Evolutionary conservation across 2,329 filamentous ascomycete species (phyloP).

Genomic region (Sporothrix curviconia): DNA sequence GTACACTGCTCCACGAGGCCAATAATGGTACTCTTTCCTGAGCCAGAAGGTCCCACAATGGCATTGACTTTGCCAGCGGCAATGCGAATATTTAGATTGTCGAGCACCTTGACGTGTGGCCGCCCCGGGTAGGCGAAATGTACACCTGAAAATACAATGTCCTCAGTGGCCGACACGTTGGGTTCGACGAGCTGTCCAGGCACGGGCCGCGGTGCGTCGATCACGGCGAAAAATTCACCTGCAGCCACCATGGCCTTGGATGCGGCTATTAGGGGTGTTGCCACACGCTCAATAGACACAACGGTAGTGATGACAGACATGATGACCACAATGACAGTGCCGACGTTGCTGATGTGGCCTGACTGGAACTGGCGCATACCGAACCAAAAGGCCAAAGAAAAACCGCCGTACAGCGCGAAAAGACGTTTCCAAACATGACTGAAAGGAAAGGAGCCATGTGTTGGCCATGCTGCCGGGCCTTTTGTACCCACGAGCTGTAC

Average conservation of each 20-base stretch:
- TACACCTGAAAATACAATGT: constrained; percentile 58
- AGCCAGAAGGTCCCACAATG: constrained; percentile 66
- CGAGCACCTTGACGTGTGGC: constrained; percentile 56
- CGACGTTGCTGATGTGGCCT: constrained; percentile 41
- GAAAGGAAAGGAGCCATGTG: constrained; percentile 45
- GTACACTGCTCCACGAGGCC: constrained; percentile 61
- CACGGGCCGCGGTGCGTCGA: constrained; percentile 39
- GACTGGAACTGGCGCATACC: constrained; percentile 46
- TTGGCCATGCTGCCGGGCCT: constrained; percentile 44
- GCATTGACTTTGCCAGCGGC: constrained; percentile 62
- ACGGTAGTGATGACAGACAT: constrained; percentile 54
- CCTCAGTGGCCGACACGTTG: constrained; percentile 41
- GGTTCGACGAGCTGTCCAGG: constrained; percentile 38
- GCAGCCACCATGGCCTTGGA: constrained; percentile 52
- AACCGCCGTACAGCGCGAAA: constrained; percentile 48
- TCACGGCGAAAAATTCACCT: constrained; percentile 51
- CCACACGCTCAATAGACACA: constrained; percentile 50
- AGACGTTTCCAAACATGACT: constrained; percentile 48
- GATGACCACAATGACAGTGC: constrained; percentile 50
- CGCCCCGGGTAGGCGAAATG: constrained; percentile 68
- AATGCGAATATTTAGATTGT: constrained; percentile 52
- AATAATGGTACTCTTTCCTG: constrained; percentile 68
- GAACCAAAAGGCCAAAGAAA: constrained; percentile 57
- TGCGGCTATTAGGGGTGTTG: constrained; percentile 52
- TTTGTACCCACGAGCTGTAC: constrained; percentile 50